A percentile compares a stretch with the other conserved stretches of the same genome.
Evolutionary conservation across 805 yeast genomes (phyloP).

Genomic region (Priceomyces fermenticarens): DNA sequence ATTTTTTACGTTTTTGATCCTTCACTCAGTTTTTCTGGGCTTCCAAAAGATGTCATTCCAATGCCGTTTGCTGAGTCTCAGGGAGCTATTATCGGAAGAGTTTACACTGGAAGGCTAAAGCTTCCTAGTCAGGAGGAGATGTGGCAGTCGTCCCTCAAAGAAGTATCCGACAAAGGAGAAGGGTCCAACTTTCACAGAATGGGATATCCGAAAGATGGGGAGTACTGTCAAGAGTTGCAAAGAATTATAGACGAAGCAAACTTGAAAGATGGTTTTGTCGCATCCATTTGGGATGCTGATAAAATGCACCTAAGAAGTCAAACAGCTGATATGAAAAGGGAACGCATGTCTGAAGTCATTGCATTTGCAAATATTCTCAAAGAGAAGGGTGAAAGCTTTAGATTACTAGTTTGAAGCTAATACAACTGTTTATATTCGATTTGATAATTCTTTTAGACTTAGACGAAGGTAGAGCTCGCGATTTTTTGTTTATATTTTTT

Average conservation of each 20-base stretch:
- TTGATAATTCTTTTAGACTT: background rate
- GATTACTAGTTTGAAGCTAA: background rate
- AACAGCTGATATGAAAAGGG: conserved; percentile 6
- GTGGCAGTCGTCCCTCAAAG: conserved; percentile 26
- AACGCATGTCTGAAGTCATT: conserved; percentile 7
- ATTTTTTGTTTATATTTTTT: background rate
- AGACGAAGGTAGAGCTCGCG: background rate
- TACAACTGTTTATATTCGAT: background rate
- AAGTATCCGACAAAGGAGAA: conserved; percentile 22
- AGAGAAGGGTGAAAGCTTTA: conserved; percentile 6
- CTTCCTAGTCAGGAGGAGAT: conserved; percentile 39
- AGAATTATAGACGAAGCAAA: conserved; percentile 9
- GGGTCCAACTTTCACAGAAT: conserved; percentile 35
- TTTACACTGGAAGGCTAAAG: conserved; percentile 38
- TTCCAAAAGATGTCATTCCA: conserved; percentile 47
- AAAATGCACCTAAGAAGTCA: conserved; percentile 4
- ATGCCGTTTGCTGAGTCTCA: conserved; percentile 51
- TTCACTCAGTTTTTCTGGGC: conserved; percentile 38
- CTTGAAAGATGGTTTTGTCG: conserved; percentile 6
- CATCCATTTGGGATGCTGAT: conserved; percentile 9
- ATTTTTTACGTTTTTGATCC: conserved; percentile 47
- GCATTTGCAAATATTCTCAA: conserved; percentile 9
- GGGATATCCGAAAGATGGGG: conserved; percentile 55
- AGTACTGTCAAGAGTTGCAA: conserved; percentile 48
- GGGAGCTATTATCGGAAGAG: conserved; percentile 41